Conservation (phyloP, 257 asterid species). For the Capsicum baccatum region DNA sequence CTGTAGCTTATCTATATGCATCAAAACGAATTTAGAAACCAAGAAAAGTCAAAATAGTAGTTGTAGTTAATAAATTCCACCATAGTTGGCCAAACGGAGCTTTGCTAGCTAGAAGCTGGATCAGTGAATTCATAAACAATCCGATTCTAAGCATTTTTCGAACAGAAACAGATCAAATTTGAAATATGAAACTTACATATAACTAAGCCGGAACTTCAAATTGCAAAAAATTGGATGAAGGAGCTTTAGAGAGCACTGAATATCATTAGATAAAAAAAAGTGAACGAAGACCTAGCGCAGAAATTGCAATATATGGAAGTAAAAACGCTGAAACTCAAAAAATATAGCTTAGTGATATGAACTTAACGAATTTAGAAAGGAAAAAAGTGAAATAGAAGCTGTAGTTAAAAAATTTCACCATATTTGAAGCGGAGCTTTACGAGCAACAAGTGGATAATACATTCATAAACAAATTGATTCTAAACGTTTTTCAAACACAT, state of each 20-base stretch:
- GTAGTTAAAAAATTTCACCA: no score
- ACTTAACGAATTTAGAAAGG: no score
- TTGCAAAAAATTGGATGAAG: not conserved
- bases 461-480: no score
- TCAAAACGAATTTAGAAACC: no score
- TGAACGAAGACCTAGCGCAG: not conserved
- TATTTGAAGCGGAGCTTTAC: no score
- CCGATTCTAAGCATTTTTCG: not conserved
- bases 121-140: not conserved
- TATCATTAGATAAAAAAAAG: not conserved
- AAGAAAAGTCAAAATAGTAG: no score
- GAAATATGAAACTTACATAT: not conserved
- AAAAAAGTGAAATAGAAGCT: no score
- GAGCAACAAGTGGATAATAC: no score
- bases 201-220: not conserved
- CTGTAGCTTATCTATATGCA: no score
- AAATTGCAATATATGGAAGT: not conserved
- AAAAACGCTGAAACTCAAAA: not conserved
- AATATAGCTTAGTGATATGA: not conserved
- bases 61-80: conserved; percentile 38
- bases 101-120: conserved; percentile 85
- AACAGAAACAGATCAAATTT: not conserved
- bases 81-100: conserved; percentile 87
- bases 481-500: not conserved
- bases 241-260: not conserved